These are phyloP conservation scores for Corymbia citriodora DNA, from an alignment of 441 rosid genomes.

Conservation along the genomic window DNA sequence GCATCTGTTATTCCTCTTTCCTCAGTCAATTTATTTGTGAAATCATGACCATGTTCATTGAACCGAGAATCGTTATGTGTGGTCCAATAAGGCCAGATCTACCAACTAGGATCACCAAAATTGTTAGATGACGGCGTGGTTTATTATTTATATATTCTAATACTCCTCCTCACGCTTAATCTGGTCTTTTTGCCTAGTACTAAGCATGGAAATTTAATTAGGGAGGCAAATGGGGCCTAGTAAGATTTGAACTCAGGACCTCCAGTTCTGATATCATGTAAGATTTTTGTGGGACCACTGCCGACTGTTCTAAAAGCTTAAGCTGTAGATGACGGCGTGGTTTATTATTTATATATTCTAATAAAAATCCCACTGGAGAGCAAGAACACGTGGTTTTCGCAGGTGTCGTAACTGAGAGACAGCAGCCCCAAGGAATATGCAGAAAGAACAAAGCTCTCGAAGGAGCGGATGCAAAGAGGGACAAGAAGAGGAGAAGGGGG, in stretches of 20 bases:
- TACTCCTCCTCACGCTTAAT: too few relatives aligned
- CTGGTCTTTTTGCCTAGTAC: too few relatives aligned
- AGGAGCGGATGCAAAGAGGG: constrained; percentile 17
- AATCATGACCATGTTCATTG: neutral
- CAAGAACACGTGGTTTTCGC: constrained; percentile 63
- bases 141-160: too few relatives aligned
- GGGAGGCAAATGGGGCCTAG: too few relatives aligned
- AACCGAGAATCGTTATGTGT: neutral
- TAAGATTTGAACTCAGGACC: too few relatives aligned
- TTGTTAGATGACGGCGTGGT: too few relatives aligned
- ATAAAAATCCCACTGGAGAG: constrained; percentile 55
- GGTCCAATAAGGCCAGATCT: constrained; percentile 32
- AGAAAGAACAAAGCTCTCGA: constrained; percentile 4
- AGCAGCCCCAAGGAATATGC: constrained; percentile 6
- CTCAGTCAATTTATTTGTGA: neutral
- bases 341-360: too few relatives aligned
- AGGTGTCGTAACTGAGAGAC: constrained; percentile 4
- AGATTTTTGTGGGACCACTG: too few relatives aligned
- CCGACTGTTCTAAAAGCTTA: too few relatives aligned
- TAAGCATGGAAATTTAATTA: too few relatives aligned
- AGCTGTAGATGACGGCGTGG: too few relatives aligned
- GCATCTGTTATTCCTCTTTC: neutral
- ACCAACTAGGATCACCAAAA: constrained; percentile 36
- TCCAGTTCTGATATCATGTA: too few relatives aligned
- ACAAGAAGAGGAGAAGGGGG: constrained; percentile 5